These are phyloP conservation scores for Inga laurina DNA, from an alignment of 306 rosid species.

Conservation along the genomic window DNA sequence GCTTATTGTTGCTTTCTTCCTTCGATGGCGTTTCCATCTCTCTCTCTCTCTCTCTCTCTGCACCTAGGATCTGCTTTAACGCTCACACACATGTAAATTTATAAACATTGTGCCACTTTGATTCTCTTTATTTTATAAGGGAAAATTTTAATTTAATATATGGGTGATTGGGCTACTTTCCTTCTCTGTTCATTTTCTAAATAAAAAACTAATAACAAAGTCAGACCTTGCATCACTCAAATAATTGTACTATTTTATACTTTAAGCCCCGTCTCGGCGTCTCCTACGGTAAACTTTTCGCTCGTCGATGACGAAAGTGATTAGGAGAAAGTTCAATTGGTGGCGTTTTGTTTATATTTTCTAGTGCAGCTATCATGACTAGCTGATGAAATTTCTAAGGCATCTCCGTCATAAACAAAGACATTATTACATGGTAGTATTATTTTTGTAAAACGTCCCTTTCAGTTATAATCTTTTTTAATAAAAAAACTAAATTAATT, in stretches of 20 bases:
- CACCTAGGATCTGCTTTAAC: not conserved
- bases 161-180: too few relatives aligned
- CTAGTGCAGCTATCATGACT: not conserved
- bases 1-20: not conserved
- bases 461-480: not conserved
- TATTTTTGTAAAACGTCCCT: not conserved
- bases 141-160: too few relatives aligned
- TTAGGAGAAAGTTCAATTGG: not conserved
- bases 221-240: slow-evolving; percentile 31
- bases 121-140: too few relatives aligned
- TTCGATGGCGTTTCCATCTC: not conserved
- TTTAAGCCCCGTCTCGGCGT: not conserved
- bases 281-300: not conserved
- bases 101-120: not conserved
- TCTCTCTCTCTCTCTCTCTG: not conserved
- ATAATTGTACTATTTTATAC: slow-evolving; percentile 28
- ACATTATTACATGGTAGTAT: too few relatives aligned
- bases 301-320: not conserved
- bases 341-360: too few relatives aligned
- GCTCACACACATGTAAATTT: not conserved
- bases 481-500: too few relatives aligned
- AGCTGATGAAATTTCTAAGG: too few relatives aligned
- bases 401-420: not conserved
- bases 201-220: not conserved
- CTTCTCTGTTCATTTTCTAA: slow-evolving; percentile 20